Percentiles rank a stretch among this genome's conserved stretches.
These are phyloP conservation scores for Aspergillus sp. DNA, from an alignment of 2,329 filamentous ascomycete genomes.

Conservation along the genomic window DNA sequence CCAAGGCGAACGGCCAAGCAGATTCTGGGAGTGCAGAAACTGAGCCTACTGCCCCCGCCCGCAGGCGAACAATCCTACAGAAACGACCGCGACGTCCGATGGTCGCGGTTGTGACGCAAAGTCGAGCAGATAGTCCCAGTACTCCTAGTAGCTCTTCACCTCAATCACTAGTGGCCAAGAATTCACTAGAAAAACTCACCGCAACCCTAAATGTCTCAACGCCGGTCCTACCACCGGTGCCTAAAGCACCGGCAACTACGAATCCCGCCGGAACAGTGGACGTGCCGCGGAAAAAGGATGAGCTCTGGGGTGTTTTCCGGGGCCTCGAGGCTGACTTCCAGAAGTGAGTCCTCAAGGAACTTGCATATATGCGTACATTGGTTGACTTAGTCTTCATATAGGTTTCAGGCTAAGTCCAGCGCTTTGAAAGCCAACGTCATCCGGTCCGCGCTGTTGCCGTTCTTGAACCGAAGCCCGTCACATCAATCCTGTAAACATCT, in stretches of 20 bases:
- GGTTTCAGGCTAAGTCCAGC: conserved; percentile 72
- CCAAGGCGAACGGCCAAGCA: conserved; percentile 21
- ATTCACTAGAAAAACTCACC: conserved; percentile 52
- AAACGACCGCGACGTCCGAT: conserved; percentile 45
- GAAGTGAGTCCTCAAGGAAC: conserved; percentile 51
- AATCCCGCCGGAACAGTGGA: conserved; percentile 35
- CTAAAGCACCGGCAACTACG: conserved; percentile 47
- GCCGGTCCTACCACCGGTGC: conserved; percentile 51
- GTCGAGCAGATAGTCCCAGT: conserved; percentile 35
- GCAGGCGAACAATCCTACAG: conserved; percentile 36
- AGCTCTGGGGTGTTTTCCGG: conserved; percentile 69
- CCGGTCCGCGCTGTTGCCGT: conserved; percentile 71
- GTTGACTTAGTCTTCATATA: conserved; percentile 30
- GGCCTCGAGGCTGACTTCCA: conserved; percentile 68
- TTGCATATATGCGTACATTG: not conserved
- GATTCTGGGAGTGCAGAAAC: conserved; percentile 21
- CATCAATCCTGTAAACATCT: conserved; percentile 68
- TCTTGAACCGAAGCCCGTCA: conserved; percentile 69
- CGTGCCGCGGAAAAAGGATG: conserved; percentile 63
- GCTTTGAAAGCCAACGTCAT: conserved; percentile 75
- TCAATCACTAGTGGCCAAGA: conserved; percentile 43
- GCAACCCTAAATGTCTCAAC: conserved; percentile 46
- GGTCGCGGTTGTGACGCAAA: conserved; percentile 41
- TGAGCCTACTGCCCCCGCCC: conserved; percentile 24
- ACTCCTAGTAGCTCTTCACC: conserved; percentile 43